phyloP scores from a whole-genome alignment of 306 rosid species.

The Rosa chinensis region DNA sequence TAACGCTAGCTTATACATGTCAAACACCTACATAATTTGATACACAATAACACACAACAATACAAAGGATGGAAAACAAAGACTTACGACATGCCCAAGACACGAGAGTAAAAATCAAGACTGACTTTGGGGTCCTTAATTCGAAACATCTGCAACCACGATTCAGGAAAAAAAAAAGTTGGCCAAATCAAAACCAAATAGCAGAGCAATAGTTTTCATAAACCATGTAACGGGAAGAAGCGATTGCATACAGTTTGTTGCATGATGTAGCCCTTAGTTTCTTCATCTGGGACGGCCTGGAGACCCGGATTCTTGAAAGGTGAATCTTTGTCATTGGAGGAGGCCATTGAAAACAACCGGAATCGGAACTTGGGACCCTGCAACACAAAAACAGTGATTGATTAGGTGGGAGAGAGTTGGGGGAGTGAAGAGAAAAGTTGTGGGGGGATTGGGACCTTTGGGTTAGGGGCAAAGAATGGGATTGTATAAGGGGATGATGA shows the following conservation, averaged over 20 bases:
- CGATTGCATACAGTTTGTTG: slow-evolving; percentile 74
- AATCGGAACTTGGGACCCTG: slow-evolving; percentile 43
- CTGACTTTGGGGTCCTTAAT: slow-evolving; percentile 91
- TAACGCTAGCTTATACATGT: neutral
- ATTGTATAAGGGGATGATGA: slow-evolving; percentile 20
- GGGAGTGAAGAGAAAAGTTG: neutral
- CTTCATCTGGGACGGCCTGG: slow-evolving; percentile 62
- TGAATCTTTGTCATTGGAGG: slow-evolving; percentile 64
- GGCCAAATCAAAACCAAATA: neutral
- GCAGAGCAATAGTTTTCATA: neutral
- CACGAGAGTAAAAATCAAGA: slow-evolving; percentile 88
- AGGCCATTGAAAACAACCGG: slow-evolving; percentile 73
- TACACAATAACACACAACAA: neutral
- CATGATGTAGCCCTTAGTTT: slow-evolving; percentile 80
- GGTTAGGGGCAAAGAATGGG: slow-evolving; percentile 35
- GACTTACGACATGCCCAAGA: slow-evolving; percentile 97
- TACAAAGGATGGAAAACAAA: neutral
- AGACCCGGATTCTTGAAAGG: slow-evolving; percentile 78
- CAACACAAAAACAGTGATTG: neutral
- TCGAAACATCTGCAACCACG: slow-evolving; percentile 60
- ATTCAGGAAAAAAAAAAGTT: neutral
- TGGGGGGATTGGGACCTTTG: slow-evolving; percentile 42
- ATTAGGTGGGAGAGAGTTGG: neutral
- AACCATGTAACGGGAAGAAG: neutral
- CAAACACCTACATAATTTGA: neutral